Base-by-base conservation (phyloP, 306 rosid genomes). In the Ziziphus jujuba region DNA sequence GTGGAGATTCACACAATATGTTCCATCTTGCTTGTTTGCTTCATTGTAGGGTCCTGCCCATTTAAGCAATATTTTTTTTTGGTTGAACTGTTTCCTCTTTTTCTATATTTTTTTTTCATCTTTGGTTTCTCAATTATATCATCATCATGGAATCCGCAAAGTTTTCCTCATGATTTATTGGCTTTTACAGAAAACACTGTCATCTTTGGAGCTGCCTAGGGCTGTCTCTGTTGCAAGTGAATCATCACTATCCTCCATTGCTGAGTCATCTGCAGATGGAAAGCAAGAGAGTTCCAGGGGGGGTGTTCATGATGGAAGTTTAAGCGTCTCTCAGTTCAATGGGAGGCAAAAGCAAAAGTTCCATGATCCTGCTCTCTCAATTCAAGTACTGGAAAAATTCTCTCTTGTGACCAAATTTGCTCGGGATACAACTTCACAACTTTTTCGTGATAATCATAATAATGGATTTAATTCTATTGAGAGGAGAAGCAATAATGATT, bases 341-440 rank as follows among this genome's bases (percentile, higher is more conserved):
- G 92, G 77, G 71, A 86, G 87, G 77, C 80, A 84, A 61, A 84
- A 86, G 62, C 85, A 80, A 57, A 85, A 84, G 83, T 71, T 19
- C 66, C 80, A 92, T 19, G 96, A 92, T 84, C 96, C 98, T 77
- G 82, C 87, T 40, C 75, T 95, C 77, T 91, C 99, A 67, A 90
- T 95, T 77, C 95, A 95, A 64, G 96, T 90, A 61, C 73, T 90
- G 79, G 97, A 95, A 85, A 95, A 90, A 65, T 93, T 93, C 80
- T 95, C 99, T 77, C 95, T 95, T 8, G 97, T 95, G 65, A 95
- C 99, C 44, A 95, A 66, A 85, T 95, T 95, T 88, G 97, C 99
- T 59, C 95, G 97, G 20, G 99, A 95, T 59, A 90, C 99, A 84
- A 90, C 99, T 69, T 90, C 99, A 7, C 99, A 95, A 84, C 87